These are phyloP conservation scores for Polysphondylium violaceum DNA, from an alignment of 78 protist genomes.

Conservation along the genomic window DNA sequence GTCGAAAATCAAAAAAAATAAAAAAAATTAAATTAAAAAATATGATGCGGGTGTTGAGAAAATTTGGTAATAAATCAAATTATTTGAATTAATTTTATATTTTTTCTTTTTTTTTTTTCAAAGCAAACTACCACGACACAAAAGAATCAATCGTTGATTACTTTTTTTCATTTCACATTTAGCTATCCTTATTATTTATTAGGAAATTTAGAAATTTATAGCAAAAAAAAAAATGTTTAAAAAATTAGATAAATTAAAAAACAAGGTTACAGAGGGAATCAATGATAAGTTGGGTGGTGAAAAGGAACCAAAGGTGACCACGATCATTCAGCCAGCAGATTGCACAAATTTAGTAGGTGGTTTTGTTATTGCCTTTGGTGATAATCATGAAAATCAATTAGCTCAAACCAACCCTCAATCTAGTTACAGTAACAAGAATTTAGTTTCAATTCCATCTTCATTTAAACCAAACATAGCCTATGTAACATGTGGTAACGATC, in stretches of 20 bases:
- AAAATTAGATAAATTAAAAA: slow-evolving; percentile 29
- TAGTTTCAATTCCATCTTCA: slow-evolving; percentile 21
- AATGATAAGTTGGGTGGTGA: not conserved
- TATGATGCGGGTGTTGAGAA: no score
- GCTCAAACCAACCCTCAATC: slow-evolving; percentile 2
- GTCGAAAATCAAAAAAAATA: no score
- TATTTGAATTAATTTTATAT: no score
- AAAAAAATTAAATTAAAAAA: no score
- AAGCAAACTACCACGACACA: no score
- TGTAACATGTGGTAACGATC: slow-evolving; percentile 43
- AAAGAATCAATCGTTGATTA: no score
- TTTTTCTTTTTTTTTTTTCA: no score
- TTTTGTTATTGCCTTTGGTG: slow-evolving; percentile 54
- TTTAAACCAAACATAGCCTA: slow-evolving; percentile 13
- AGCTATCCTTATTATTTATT: no score
- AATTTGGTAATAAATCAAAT: no score
- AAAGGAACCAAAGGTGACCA: not conserved
- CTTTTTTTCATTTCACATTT: no score
- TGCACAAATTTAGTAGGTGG: slow-evolving; percentile 33
- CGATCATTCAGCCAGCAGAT: slow-evolving; percentile 42
- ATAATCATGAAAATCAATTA: slow-evolving; percentile 27
- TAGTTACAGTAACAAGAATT: not conserved
- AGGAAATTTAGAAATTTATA: no score
- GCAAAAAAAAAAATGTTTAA: slow-evolving; percentile 9
- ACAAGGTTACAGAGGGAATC: not conserved